A percentile compares a stretch with the other conserved stretches of the same genome.
These are phyloP conservation scores for Colletotrichum sublineola DNA, from an alignment of 2,329 filamentous ascomycete genomes.

Conservation along the genomic window DNA sequence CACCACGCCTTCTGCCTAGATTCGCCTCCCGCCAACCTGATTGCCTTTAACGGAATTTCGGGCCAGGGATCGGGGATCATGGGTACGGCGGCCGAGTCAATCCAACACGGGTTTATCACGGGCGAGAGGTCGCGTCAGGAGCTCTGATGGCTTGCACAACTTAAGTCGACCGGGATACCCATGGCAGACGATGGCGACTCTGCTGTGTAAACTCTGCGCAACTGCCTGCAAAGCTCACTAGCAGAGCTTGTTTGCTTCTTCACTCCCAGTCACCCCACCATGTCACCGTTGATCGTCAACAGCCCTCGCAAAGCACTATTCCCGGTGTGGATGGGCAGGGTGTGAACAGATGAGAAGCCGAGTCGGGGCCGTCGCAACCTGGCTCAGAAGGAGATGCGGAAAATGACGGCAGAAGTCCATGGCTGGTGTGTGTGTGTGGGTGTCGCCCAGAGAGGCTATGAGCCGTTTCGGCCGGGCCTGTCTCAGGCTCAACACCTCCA, in stretches of 20 bases:
- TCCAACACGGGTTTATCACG: not conserved
- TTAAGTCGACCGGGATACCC: not conserved
- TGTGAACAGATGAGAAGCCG: not conserved
- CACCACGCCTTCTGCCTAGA: not conserved
- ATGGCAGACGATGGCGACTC: conserved; percentile 10
- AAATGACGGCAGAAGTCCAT: conserved; percentile 20
- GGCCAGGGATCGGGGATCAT: conserved; percentile 29
- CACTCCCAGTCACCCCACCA: conserved; percentile 5
- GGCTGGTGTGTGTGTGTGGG: conserved; percentile 14
- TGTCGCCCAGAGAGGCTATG: conserved; percentile 4
- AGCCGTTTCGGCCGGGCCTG: conserved; percentile 32
- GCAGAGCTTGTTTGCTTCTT: conserved; percentile 9
- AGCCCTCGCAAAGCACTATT: conserved; percentile 11
- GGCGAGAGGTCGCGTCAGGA: conserved; percentile 1
- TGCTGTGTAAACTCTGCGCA: conserved; percentile 21
- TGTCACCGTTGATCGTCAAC: conserved; percentile 16
- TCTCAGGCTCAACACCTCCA: conserved; percentile 36
- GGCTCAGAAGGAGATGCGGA: conserved; percentile 11
- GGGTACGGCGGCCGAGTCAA: conserved; percentile 18
- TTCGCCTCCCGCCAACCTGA: not conserved
- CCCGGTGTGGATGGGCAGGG: conserved; percentile 6
- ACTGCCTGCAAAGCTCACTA: conserved; percentile 19
- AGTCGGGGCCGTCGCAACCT: conserved; percentile 19
- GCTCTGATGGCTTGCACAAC: not conserved
- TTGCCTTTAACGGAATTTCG: conserved; percentile 1